Evolutionary conservation across 2,329 filamentous ascomycete genomes (phyloP).

Genomic region (Neonectria magnoliae): DNA sequence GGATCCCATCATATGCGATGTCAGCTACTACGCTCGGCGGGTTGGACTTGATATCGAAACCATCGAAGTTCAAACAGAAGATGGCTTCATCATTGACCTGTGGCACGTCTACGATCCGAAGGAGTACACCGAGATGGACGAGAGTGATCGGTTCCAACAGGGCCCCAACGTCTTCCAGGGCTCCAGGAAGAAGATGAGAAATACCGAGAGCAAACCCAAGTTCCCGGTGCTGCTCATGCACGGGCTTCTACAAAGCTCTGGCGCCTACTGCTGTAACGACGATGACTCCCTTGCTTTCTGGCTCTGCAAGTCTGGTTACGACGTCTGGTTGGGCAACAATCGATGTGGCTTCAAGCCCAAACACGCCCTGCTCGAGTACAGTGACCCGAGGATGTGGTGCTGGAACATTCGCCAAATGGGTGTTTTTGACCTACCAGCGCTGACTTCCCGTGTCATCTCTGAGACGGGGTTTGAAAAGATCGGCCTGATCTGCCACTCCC

Average conservation of each 20-base stretch:
- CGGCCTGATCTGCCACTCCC: slow-evolving; percentile 86
- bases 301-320: slow-evolving; percentile 90
- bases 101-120: slow-evolving; percentile 91
- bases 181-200: slow-evolving; percentile 49
- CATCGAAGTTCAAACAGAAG: slow-evolving; percentile 89
- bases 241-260: slow-evolving; percentile 86
- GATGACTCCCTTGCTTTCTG: slow-evolving; percentile 91
- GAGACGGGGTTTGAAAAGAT: slow-evolving; percentile 88
- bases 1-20: slow-evolving; percentile 81
- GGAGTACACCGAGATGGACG: slow-evolving; percentile 68
- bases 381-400: slow-evolving; percentile 92
- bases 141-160: slow-evolving; percentile 60
- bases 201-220: slow-evolving; percentile 58
- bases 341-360: slow-evolving; percentile 85
- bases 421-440: slow-evolving; percentile 83
- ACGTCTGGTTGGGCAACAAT: slow-evolving; percentile 96
- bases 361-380: slow-evolving; percentile 75
- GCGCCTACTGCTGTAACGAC: slow-evolving; percentile 90
- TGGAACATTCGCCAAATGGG: slow-evolving; percentile 98
- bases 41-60: slow-evolving; percentile 88
- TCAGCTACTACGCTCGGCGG: slow-evolving; percentile 85
- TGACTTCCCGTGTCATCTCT: slow-evolving; percentile 80
- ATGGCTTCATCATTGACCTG: slow-evolving; percentile 88
- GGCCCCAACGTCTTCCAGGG: slow-evolving; percentile 71
- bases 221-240: slow-evolving; percentile 91